Percentiles rank a stretch among this genome's conserved stretches.
phyloP scores from a whole-genome alignment of 768 basidiomycete species.

The Boletus reticulatus region DNA sequence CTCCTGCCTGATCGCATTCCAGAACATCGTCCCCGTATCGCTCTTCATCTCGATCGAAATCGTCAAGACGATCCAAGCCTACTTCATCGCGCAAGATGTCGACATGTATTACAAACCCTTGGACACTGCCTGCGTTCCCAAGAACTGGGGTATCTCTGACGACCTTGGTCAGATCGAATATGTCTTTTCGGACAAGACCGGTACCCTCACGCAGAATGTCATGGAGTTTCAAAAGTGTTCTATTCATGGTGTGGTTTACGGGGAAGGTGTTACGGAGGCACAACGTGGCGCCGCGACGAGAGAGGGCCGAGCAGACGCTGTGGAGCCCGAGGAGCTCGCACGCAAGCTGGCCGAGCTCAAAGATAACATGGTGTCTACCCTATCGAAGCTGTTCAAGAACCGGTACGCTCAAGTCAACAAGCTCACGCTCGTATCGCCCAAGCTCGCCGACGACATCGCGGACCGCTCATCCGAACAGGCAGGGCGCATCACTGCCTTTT shows the following conservation, averaged over 20 bases:
- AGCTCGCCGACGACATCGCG: constrained; percentile 74
- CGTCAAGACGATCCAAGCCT: constrained; percentile 97
- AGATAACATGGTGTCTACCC: constrained; percentile 68
- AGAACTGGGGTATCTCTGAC: constrained; percentile 98
- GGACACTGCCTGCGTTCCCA: constrained; percentile 88
- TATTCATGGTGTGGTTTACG: constrained; percentile 78
- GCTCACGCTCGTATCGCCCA: constrained; percentile 85
- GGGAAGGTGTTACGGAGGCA: constrained; percentile 94
- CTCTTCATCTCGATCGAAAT: constrained; percentile 98
- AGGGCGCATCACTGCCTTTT: constrained; percentile 74
- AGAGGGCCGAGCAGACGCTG: constrained; percentile 62
- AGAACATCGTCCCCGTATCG: constrained; percentile 95
- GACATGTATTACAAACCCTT: constrained; percentile 94
- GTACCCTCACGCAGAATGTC: constrained; percentile 95
- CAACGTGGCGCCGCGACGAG: constrained; percentile 89
- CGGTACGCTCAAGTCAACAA: constrained; percentile 77
- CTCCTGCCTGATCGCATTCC: constrained; percentile 92
- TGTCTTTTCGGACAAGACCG: constrained; percentile 91
- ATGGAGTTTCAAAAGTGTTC: constrained; percentile 99
- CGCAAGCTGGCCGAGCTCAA: constrained; percentile 65
- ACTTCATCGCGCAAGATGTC: constrained; percentile 92
- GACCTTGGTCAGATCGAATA: constrained; percentile 99
- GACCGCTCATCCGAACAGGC: constrained; percentile 61
- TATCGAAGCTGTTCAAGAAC: constrained; percentile 85
- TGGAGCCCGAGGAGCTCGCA: constrained; percentile 71